Conservation (phyloP, 805 yeast species). For the Cyberlindnera euphorbiae region DNA sequence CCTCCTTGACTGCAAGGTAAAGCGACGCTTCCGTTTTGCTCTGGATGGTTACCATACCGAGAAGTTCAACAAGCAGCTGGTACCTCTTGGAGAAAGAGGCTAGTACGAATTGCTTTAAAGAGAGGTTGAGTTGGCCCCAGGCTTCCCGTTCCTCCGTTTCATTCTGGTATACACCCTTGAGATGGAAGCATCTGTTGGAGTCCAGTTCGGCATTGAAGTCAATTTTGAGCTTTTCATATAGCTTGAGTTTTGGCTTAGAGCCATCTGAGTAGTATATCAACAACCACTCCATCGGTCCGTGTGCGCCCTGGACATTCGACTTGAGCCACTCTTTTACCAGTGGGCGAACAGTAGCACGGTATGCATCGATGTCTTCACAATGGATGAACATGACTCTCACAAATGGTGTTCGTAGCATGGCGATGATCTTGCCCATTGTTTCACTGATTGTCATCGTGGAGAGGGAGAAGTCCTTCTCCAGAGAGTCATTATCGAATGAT, state of each 20-base stretch:
- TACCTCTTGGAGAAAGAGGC: conserved; percentile 50
- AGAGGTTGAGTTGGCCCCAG: conserved; percentile 43
- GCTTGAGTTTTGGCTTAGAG: conserved; percentile 40
- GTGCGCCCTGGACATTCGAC: conserved; percentile 31
- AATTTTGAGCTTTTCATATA: conserved; percentile 47
- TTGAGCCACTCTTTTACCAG: conserved; percentile 77
- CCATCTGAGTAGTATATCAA: conserved; percentile 46
- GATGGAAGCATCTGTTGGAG: conserved; percentile 32
- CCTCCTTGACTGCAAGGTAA: conserved; percentile 34
- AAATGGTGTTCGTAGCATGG: conserved; percentile 38
- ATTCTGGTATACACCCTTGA: conserved; percentile 22
- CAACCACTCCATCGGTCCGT: conserved; percentile 55
- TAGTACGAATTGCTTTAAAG: conserved; percentile 45
- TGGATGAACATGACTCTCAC: conserved; percentile 65
- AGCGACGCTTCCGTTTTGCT: conserved; percentile 1
- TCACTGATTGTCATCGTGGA: neutral
- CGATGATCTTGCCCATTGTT: conserved; percentile 2
- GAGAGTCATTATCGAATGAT: conserved; percentile 16
- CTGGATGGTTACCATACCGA: neutral
- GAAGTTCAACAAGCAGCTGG: conserved; percentile 6
- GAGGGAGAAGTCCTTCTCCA: neutral
- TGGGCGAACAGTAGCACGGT: conserved; percentile 77
- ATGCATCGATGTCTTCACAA: conserved; percentile 64
- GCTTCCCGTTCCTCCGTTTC: conserved; percentile 39
- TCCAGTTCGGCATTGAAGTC: conserved; percentile 38